Base-by-base conservation (phyloP, 176 grass and related monocot genomes). In the Eragrostis curvula region DNA sequence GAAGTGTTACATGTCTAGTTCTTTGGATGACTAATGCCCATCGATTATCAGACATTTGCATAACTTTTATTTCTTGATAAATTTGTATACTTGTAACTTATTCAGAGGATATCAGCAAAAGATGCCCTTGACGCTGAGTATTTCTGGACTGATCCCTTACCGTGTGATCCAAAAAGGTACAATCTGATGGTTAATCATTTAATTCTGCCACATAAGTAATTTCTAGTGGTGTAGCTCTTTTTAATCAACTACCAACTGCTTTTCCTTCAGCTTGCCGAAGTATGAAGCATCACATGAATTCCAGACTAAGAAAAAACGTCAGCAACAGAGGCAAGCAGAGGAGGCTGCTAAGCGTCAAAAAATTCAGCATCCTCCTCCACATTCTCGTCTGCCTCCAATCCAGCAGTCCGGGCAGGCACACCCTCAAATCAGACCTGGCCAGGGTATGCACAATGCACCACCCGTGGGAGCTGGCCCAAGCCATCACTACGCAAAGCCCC, bases 121-220 rank as follows among this genome's bases (percentile, higher is more conserved):
- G 90, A 98, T 61, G 96, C 96, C 68, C 90, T 98, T 65, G 96
- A 98, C 84, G 92, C 92, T 12, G 92, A 98, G 40, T 98, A 98
- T 81, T 98, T 98, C 70, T 98, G 92, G 96, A 98, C 92, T 18
- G 96, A 98, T 75, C 96, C 90, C 9, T 79, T 98, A 67, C 96
- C 96, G 28, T 98, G 96, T 76, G 96, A 98, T 45, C 90, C 96
- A 0, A 95, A 98, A 88, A 98, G 96, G 92, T 93, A 32, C 48
- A 79, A 28, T 63, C 47, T 60, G 28, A 41, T 66, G 65, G 1
- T 5, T 43, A 10, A 51, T 48, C 70, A 59, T 50, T 14, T 44
- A 47, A 16, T 47, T 77, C 2, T 23, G 40, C 49, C 10, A 68
- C 28, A 12, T 80, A 71, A n/a, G 56, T 81, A 9, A 9, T 41